phyloP scores from a whole-genome alignment of 2,329 filamentous ascomycete species.

The Calcarisporium arbuscula region DNA sequence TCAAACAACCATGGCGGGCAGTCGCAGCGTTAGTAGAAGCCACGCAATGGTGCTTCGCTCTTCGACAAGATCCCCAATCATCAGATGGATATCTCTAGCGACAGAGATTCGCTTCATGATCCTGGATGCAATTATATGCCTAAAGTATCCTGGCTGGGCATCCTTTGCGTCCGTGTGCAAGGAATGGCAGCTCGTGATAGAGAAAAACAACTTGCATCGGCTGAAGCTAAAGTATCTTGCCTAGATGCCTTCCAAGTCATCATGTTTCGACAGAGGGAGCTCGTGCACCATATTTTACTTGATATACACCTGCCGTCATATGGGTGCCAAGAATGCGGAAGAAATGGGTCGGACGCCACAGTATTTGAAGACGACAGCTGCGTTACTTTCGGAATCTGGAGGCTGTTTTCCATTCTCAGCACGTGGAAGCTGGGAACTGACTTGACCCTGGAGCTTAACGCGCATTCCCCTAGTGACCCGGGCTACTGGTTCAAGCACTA shows the following conservation, averaged over 20 bases:
- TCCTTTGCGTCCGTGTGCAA: slow-evolving; percentile 25
- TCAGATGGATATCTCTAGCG: slow-evolving; percentile 15
- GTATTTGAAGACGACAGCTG: too few species aligned
- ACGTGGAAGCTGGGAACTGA: slow-evolving; percentile 17
- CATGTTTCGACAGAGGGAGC: slow-evolving; percentile 8
- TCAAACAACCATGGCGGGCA: too few species aligned
- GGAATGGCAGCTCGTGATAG: slow-evolving; percentile 27
- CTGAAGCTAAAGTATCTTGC: slow-evolving; percentile 18
- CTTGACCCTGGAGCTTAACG: slow-evolving; percentile 27
- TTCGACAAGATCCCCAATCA: not conserved
- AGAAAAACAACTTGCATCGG: slow-evolving; percentile 21
- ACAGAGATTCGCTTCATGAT: slow-evolving; percentile 26
- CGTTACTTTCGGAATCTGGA: slow-evolving; percentile 16
- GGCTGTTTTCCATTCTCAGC: slow-evolving; percentile 23
- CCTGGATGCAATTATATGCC: slow-evolving; percentile 16
- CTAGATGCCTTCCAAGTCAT: slow-evolving; percentile 17
- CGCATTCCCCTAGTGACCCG: slow-evolving; percentile 26
- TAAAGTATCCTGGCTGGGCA: slow-evolving; percentile 24
- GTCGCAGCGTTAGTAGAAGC: too few species aligned
- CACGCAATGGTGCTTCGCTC: not conserved
- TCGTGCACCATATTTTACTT: slow-evolving; percentile 24
- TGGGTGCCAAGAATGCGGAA: slow-evolving; percentile 14
- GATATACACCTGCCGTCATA: slow-evolving; percentile 23
- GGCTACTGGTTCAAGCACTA: slow-evolving; percentile 27
- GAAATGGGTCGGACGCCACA: too few species aligned